A percentile compares a stretch with the other conserved stretches of the same genome.
phyloP scores from a whole-genome alignment of 495 filamentous ascomycete species.

The Pyronema domesticum region DNA sequence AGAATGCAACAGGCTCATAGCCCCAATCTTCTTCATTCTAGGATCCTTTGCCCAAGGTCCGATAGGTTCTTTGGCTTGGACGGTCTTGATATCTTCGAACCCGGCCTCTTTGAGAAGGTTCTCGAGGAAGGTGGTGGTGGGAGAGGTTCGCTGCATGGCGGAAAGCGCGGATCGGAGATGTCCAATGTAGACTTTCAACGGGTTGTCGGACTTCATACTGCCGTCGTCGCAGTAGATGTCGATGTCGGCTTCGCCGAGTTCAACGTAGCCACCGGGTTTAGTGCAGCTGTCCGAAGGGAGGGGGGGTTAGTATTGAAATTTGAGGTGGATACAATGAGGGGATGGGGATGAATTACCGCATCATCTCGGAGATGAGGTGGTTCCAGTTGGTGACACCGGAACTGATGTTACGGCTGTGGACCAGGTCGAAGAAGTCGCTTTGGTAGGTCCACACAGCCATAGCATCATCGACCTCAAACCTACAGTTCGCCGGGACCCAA shows the following conservation, averaged over 20 bases:
- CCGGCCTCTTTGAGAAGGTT: not conserved
- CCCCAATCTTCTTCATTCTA: not conserved
- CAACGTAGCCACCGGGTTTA: too few species aligned
- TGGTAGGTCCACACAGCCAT: constrained; percentile 26
- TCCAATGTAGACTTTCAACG: not conserved
- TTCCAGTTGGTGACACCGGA: too few species aligned
- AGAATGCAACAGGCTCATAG: not conserved
- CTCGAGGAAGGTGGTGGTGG: not conserved
- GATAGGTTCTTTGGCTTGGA: not conserved
- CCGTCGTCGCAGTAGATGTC: not conserved
- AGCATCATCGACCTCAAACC: constrained; percentile 47
- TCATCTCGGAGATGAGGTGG: too few species aligned
- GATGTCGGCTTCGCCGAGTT: not conserved
- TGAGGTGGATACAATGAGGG: too few species aligned
- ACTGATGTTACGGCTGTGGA: constrained; percentile 22
- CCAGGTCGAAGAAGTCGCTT: constrained; percentile 24
- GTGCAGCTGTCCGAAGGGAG: too few species aligned
- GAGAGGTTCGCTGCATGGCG: not conserved
- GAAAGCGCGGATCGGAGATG: not conserved
- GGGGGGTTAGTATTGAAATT: too few species aligned
- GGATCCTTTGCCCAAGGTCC: not conserved
- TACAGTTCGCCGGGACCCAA: constrained; percentile 42
- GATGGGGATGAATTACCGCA: too few species aligned
- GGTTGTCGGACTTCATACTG: not conserved
- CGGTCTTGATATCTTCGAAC: not conserved